phyloP scores from a whole-genome alignment of 345 rosid species.

The Dipteronia dyeriana region DNA sequence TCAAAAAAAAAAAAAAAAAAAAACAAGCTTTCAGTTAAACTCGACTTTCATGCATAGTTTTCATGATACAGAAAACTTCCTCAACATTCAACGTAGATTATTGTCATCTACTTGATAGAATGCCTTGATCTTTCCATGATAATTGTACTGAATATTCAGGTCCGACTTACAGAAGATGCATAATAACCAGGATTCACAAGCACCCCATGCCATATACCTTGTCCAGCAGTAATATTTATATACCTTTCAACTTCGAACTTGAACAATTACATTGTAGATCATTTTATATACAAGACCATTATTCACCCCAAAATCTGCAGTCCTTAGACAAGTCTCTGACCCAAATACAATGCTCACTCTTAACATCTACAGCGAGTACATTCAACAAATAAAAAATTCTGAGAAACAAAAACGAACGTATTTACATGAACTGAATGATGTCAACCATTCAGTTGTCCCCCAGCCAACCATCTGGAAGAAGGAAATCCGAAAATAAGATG shows the following conservation, averaged over 20 bases:
- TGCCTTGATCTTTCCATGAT: background rate
- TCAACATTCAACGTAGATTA: background rate
- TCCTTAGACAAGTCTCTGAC: background rate
- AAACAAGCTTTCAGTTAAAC: background rate
- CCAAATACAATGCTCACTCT: background rate
- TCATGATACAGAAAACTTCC: background rate
- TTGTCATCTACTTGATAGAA: background rate
- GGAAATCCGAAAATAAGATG: background rate
- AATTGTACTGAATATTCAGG: too few relatives aligned
- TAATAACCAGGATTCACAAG: background rate
- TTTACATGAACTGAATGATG: background rate
- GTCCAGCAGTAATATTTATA: background rate
- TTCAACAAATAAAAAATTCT: background rate
- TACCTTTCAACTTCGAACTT: background rate
- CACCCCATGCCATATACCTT: background rate
- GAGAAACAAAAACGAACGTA: background rate
- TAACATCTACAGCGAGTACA: background rate
- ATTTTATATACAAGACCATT: background rate
- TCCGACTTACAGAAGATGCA: background rate
- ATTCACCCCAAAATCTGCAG: constrained; percentile 4
- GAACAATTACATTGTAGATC: background rate
- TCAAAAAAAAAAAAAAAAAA: too few relatives aligned
- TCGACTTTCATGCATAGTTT: background rate
- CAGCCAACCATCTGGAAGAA: background rate
- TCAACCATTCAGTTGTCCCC: too few relatives aligned